Base-by-base conservation (phyloP, 179 eudicot genomes). In the Silene coronaria region DNA sequence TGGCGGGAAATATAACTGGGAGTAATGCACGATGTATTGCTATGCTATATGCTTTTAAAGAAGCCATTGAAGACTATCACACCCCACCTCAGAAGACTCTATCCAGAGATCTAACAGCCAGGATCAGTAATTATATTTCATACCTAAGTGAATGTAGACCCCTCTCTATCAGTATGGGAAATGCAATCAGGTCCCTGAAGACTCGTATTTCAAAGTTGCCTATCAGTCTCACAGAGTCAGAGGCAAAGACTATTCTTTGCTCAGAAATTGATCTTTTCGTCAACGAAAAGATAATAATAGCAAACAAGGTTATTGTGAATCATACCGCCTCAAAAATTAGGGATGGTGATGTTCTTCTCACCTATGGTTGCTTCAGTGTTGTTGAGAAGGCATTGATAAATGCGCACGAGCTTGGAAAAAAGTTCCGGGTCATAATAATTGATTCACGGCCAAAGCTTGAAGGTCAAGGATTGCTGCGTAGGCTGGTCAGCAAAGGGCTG, bases 141-240 rank as follows among this genome's bases (percentile, higher is more conserved):
- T 95, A 87, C 80, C 81, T 95, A 55, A 92, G 86, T 78, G 95
- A 90, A 71, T 92, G 99, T 82, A 86, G 96, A 72, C 97, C 99
- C 83, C 88, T 95, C 79, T 92, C 97, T 45, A 87, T 90, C 84
- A 90, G 96, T 83, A 95, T 95, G 99, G 97, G 99, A 24, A 92
- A 92, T 84, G 97, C 96, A 70, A 89, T 95, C 78, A 86, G 92
- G 75, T 87, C 76, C 73, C 82, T 92, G 19, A 95, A 95, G 84
- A 79, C 86, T 48, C 76, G 82, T 75, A 87, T 95, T 70, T 87
- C 91, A 66, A 86, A 89, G 65, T 77, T 95, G 78, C 88, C 97
- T 77, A 63, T 83, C 73, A 79, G 78, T 75, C 70, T 92, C 21
- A 81, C 97, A n/a, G 99, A 95, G 76, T 82, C 90, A 34, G 97